Evolutionary conservation across 768 basidiomycete genomes (phyloP), one percentile per base, ranked within the genome.

Genomic region (Fistulinella prunicolor): DNA sequence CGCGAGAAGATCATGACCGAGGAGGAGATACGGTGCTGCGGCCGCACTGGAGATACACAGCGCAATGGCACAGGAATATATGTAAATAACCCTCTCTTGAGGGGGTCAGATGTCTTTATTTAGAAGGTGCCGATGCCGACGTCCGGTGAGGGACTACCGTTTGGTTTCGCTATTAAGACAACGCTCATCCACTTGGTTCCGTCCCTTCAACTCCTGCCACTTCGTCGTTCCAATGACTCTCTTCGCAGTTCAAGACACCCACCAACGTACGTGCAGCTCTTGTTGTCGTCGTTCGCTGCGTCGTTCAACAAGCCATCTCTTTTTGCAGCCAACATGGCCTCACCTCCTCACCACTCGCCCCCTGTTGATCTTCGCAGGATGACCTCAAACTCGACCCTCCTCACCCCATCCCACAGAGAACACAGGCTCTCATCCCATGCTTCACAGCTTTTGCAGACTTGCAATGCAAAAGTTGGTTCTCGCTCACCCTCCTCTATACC

Each of bases 401-500:
- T 82, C 48, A 69, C 64, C 41, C 58, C 72, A 44, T 63, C 74
- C 21, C 60, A 68, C 44, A 64, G 70, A 51, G 61, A 67, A 42
- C 67, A 70, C 46, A 68, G 67, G 24, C 66, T 74, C 1, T 74
- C 74, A 1, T 68, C 71, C 16, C 68, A 77, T 26, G 49, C 65
- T 19, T 80, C 81, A 0, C 79, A 81, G 54, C 76, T 76, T 49
- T 64, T 78, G 16, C 73, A 74, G 35, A 69, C 70, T 2, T 62
- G 65, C 14, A 69, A 66, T 7, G 62, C 64, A 42, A 71, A 77
- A 36, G 58, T 82, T 21, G 85, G 82, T 34, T 84, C 83, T 9
- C 75, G 76, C 20, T 86, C 86, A 0, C 85, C 86, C 1, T 73
- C 71, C n/a, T 86, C 85, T 12, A 89, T 89, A 49, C 86, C 86